Conservation (phyloP, 352 stramenopile genomes). For the Phytophthora parvispora region DNA sequence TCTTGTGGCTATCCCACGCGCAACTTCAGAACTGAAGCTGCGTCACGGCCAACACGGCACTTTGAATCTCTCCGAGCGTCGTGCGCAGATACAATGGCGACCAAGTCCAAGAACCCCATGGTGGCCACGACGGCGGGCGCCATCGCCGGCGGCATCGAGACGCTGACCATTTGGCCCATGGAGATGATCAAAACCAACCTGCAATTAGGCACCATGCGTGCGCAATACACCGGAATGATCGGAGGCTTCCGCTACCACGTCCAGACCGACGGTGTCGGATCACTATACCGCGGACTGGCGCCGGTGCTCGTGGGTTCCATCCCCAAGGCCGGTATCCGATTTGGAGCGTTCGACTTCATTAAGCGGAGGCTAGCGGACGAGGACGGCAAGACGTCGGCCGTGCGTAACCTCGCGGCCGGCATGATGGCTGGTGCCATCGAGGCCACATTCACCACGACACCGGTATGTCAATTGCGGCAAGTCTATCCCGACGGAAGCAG, state of each 20-base stretch:
- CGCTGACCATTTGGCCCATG: slow-evolving; percentile 92
- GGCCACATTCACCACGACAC: slow-evolving; percentile 95
- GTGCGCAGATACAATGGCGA: slow-evolving; percentile 37
- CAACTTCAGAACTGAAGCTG: slow-evolving; percentile 30
- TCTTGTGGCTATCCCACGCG: slow-evolving; percentile 36
- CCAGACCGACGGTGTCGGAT: slow-evolving; percentile 66
- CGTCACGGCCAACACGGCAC: slow-evolving; percentile 25
- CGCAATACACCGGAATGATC: slow-evolving; percentile 81
- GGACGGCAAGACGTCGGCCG: slow-evolving; percentile 91
- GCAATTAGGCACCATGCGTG: slow-evolving; percentile 87
- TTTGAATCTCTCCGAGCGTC: slow-evolving; percentile 16
- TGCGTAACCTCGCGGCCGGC: slow-evolving; percentile 94
- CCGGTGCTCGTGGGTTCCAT: slow-evolving; percentile 96
- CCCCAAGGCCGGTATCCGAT: slow-evolving; percentile 97
- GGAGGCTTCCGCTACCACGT: slow-evolving; percentile 81
- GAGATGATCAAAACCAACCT: slow-evolving; percentile 97
- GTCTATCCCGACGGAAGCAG: too few relatives aligned
- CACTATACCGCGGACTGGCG: slow-evolving; percentile 95
- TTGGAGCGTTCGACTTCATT: slow-evolving; percentile 95
- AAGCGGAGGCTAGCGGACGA: slow-evolving; percentile 88
- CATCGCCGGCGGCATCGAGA: slow-evolving; percentile 92
- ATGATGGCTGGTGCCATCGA: slow-evolving; percentile 94
- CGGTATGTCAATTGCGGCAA: slow-evolving; percentile 48
- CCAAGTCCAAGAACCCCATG: slow-evolving; percentile 84
- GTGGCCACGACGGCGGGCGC: slow-evolving; percentile 86